A percentile compares a stretch with the other conserved stretches of the same genome.
phyloP scores from a whole-genome alignment of 2,329 filamentous ascomycete genomes.

The Colletotrichum sp. region DNA sequence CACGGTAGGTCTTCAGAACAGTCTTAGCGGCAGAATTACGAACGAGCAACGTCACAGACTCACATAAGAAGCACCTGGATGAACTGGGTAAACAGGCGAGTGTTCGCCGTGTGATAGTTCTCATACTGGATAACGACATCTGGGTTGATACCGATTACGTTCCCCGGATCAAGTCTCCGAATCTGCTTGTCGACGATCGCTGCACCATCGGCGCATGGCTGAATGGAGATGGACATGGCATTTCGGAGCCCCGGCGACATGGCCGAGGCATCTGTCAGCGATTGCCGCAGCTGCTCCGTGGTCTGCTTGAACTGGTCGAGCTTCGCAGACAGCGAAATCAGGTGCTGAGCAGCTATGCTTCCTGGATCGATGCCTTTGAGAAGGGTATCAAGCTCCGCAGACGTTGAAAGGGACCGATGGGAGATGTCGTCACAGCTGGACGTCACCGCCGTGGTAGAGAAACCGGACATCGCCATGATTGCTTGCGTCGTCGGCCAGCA shows the following conservation, averaged over 20 bases:
- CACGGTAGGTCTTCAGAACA: background rate
- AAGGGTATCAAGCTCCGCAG: conserved; percentile 33
- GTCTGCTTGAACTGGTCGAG: conserved; percentile 30
- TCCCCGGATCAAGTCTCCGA: conserved; percentile 32
- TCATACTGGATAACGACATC: conserved; percentile 29
- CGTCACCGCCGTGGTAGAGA: conserved; percentile 37
- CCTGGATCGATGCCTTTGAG: conserved; percentile 19
- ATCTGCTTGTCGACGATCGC: conserved; percentile 38
- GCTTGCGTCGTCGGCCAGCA: background rate
- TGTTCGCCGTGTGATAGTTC: conserved; percentile 27
- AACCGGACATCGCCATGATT: conserved; percentile 33
- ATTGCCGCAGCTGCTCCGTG: conserved; percentile 27
- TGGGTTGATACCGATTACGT: conserved; percentile 26
- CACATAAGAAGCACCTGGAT: conserved; percentile 9
- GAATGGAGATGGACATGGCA: conserved; percentile 29
- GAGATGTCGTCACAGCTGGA: conserved; percentile 34
- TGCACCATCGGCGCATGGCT: conserved; percentile 31
- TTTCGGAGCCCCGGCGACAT: conserved; percentile 35
- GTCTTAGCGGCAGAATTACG: background rate
- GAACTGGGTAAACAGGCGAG: conserved; percentile 24
- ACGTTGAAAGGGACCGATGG: conserved; percentile 31
- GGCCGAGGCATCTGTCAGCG: conserved; percentile 25
- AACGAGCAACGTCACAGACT: background rate
- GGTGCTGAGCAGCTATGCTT: conserved; percentile 18
- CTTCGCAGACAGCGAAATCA: conserved; percentile 26